Conservation (phyloP, 805 yeast species). For the Debaryomyces prosopidis region DNA sequence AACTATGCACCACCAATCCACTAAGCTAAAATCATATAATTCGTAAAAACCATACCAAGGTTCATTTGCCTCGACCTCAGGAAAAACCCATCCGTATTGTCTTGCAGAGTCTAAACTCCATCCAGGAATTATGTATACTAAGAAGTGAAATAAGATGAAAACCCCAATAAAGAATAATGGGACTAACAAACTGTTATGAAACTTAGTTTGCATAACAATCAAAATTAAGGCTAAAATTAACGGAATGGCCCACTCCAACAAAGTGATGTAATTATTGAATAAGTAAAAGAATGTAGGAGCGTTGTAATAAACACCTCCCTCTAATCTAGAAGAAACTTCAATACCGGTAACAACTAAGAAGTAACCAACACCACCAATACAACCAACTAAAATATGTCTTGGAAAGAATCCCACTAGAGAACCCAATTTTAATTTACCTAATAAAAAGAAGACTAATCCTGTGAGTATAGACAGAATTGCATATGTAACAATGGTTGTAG, state of each 20-base stretch:
- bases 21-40: conserved; percentile 65
- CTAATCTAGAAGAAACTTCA: conserved; percentile 83
- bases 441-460: conserved; percentile 71
- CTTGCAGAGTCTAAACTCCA: conserved; percentile 65
- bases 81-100: conserved; percentile 82
- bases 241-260: conserved; percentile 68
- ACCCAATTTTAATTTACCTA: conserved; percentile 83
- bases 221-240: conserved; percentile 60
- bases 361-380: conserved; percentile 98
- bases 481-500: conserved; percentile 86
- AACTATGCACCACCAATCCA: conserved; percentile 72
- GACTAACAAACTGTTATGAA: conserved; percentile 67
- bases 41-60: conserved; percentile 92
- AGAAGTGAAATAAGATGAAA: conserved; percentile 65
- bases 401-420: conserved; percentile 93
- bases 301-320: conserved; percentile 70
- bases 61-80: conserved; percentile 57
- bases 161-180: conserved; percentile 79
- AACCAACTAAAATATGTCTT: conserved; percentile 91
- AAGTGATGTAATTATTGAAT: conserved; percentile 37
- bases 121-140: conserved; percentile 64
- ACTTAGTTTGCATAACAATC: conserved; percentile 55
- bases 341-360: conserved; percentile 87
- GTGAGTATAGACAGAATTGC: conserved; percentile 84
- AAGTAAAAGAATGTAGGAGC: conserved; percentile 52